Conservation (phyloP, 768 basidiomycete genomes). For the Suillus spraguei region DNA sequence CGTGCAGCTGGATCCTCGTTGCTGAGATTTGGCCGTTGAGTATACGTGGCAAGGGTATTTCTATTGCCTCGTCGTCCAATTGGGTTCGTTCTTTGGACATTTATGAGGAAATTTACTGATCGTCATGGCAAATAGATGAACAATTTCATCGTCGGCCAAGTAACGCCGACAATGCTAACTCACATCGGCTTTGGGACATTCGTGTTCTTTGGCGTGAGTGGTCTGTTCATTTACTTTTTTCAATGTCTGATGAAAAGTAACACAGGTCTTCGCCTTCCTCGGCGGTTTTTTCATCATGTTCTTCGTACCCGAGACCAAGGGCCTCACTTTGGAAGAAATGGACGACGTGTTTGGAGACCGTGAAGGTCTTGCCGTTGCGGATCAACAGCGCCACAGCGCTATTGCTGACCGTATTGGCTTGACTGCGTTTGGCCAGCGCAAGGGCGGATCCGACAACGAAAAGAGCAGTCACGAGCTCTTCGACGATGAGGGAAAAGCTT, state of each 20-base stretch:
- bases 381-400: constrained; percentile 47
- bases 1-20: constrained; percentile 77
- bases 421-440: constrained; percentile 30
- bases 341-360: constrained; percentile 72
- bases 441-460: constrained; percentile 18
- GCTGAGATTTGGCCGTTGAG: constrained; percentile 76
- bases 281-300: constrained; percentile 69
- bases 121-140: constrained; percentile 54
- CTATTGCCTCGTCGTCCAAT: constrained; percentile 75
- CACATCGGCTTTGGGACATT: constrained; percentile 72
- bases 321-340: constrained; percentile 76
- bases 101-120: background rate
- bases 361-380: constrained; percentile 54
- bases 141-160: constrained; percentile 59
- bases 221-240: background rate
- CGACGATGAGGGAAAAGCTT: constrained; percentile 23
- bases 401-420: constrained; percentile 72
- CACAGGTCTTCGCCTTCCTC: constrained; percentile 63
- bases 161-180: constrained; percentile 74
- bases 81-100: constrained; percentile 47
- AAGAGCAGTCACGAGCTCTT: constrained; percentile 22
- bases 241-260: constrained; percentile 10
- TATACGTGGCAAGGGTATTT: constrained; percentile 74
- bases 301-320: constrained; percentile 77
- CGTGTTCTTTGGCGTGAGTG: constrained; percentile 70